Evolutionary conservation across 2,329 filamentous ascomycete species (phyloP), one percentile per base, ranked within the genome.

Genomic region (Lachnellula subtilissima): DNA sequence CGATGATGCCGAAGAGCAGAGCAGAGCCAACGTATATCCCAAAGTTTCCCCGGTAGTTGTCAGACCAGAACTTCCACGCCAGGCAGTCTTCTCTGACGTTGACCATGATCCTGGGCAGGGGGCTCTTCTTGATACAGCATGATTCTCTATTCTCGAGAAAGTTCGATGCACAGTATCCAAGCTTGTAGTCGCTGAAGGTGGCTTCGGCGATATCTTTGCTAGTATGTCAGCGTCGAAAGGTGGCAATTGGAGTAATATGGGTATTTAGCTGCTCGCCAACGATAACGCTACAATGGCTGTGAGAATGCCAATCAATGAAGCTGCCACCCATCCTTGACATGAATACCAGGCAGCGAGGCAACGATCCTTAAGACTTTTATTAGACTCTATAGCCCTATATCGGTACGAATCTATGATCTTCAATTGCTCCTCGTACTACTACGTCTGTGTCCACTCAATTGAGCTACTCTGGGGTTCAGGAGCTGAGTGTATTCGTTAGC

Each of bases 401-500:
- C 79, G 77, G 61, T 77, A 79, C 2, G 80, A 80, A 61, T 82
- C 79, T 69, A 82, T 82, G 66, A 82, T 74, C 76, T 79, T 50
- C 40, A 25, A 23, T 48, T 42, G 11, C n/a, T 22, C 15, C 37
- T 39, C 19, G 40, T 40, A 17, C 59, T 58, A 8, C 53, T 40
- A 35, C 56, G 50, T 32, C 55, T 50, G 6, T 47, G 45, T 8
- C 51, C 23, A 15, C 37, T 37, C 25, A 61, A 52, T 22, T 53
- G 46, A 23, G 56, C 49, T 37, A 60, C 32, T 39, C 47, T 56
- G 0, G 56, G 53, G 50, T 64, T 54, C 2, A 66, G 54, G 3
- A 67, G 58, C 23, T 25, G 57, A 5, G 59, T 60, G 28, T 57
- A 56, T 53, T 67, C 63, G 43, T 58, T 61, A 23, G 60, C 56